Conservation (phyloP, 805 yeast genomes). For the Lachancea cidri region DNA sequence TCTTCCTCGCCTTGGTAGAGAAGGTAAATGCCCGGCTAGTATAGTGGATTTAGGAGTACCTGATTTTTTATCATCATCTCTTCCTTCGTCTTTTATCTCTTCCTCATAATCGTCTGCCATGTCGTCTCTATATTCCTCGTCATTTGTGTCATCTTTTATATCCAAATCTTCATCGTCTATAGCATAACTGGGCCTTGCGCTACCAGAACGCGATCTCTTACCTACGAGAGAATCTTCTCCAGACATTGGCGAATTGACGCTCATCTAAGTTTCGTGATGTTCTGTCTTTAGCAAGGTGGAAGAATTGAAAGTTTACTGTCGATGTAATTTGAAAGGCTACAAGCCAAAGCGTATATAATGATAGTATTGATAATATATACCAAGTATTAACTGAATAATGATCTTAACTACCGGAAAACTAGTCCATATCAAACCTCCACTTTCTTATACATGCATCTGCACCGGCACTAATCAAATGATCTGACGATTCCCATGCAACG, state of each 20-base stretch:
- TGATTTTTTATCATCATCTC: conserved; percentile 18
- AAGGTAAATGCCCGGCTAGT: conserved; percentile 4
- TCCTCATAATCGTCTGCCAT: conserved; percentile 28
- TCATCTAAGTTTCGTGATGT: neutral
- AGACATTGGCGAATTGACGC: conserved; percentile 3
- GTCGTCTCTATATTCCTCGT: conserved; percentile 23
- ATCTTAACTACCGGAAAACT: neutral
- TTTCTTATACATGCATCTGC: conserved; percentile 72
- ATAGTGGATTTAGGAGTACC: conserved; percentile 21
- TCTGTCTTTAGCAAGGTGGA: no score
- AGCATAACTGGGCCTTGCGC: conserved; percentile 22
- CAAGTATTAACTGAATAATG: neutral
- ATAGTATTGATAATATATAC: no score
- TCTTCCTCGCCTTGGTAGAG: conserved; percentile 26
- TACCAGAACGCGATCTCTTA: conserved; percentile 20
- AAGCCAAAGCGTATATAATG: no score
- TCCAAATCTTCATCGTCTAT: conserved; percentile 30
- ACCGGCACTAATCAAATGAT: conserved; percentile 63
- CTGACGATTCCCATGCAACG: conserved; percentile 59
- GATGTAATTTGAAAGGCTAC: no score
- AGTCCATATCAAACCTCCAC: conserved; percentile 45
- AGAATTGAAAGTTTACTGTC: no score
- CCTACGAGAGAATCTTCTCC: conserved; percentile 3
- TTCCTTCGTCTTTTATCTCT: conserved; percentile 12
- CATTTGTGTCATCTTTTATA: conserved; percentile 31